Base-by-base conservation (phyloP, 192 early-diverging fungal species). In the Coemansia sp. region DNA sequence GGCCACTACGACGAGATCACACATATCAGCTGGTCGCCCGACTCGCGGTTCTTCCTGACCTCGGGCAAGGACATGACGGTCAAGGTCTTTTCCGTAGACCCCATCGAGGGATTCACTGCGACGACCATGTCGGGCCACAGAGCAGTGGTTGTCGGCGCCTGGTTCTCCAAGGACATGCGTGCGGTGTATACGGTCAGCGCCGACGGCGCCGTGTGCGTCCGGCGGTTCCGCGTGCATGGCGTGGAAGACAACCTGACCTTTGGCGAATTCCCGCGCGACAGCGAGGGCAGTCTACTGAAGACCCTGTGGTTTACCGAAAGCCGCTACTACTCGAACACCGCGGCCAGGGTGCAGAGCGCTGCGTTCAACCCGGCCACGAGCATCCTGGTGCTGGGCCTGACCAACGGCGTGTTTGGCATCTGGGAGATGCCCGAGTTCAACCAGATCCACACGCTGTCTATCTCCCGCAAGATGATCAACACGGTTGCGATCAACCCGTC, bases 391-490 rank as follows among this genome's bases (percentile, higher is more conserved):
- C 90, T 93, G 49, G 98, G 96, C 7, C 96, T 98, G 67, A 83
- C 85, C 51, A 90, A 88, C 36, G 98, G 98, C 28, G 85, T 96
- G 30, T 99, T 99, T 86, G 98, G 96, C 1, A 89, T 99, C 46
- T 99, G 95, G 91, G 95, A 99, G 76, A 82, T 98, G 63, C 95
- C 98, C 6, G 88, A 88, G 51, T 97, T 98, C 61, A 93, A 72
- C 62, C 89, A 91, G 65, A 92, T 98, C 63, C 98, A 99, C 68
- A 93, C 93, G 23, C 76, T 99, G 23, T 95, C 93, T 78, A 95
- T 99, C 20, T 92, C 95, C 24, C 94, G 97, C 81, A 89, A 89
- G 48, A 88, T 89, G 81, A 95, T 99, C 60, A 87, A 90, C 65
- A 84, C 94, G 11, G 85, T 94, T 3, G 86, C 93, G 3, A 88